These are phyloP conservation scores for Fusarium anthophilum DNA, from an alignment of 2,329 filamentous ascomycete genomes.

Conservation along the genomic window DNA sequence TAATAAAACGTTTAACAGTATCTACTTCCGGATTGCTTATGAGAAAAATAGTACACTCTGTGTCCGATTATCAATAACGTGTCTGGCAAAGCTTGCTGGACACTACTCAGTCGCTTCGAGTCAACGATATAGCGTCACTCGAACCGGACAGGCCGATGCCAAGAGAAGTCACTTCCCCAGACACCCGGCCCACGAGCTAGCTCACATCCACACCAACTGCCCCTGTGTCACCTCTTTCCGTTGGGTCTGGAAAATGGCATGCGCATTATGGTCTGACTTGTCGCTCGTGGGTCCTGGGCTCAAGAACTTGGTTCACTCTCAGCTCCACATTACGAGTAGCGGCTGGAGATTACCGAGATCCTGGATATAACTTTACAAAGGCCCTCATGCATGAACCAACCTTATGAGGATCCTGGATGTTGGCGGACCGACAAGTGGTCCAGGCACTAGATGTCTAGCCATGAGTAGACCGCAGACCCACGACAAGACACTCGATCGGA, in stretches of 20 bases:
- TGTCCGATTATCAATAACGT: not conserved
- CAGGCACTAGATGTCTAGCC: accelerated
- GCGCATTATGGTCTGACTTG: accelerated
- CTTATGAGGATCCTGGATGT: accelerated
- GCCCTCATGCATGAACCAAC: accelerated
- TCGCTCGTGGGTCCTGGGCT: too few species aligned
- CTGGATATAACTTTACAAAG: not conserved
- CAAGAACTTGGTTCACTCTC: too few species aligned
- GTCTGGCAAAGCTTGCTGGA: not conserved
- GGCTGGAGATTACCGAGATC: not conserved
- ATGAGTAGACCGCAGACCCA: not conserved
- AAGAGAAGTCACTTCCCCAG: not conserved
- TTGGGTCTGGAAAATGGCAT: too few species aligned
- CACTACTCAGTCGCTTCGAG: not conserved
- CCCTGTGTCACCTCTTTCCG: too few species aligned
- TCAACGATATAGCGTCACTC: not conserved
- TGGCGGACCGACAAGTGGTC: not conserved
- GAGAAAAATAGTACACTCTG: not conserved
- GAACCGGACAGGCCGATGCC: not conserved
- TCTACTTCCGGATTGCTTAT: not conserved
- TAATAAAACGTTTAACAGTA: not conserved
- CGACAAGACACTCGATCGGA: not conserved
- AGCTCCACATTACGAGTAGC: too few species aligned
- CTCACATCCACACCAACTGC: too few species aligned
- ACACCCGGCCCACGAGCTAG: too few species aligned